A percentile compares a stretch with the other conserved stretches of the same genome.
Evolutionary conservation across 176 grass and related monocot species (phyloP).

Genomic region (maize (Zea mays)): Zm-B73-REFERENCE-NAM-5.0 NC_050096.1:14600001-14600500

Average conservation of each 20-base stretch:
- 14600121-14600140: constrained; percentile 34
- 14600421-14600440: constrained; percentile 40
- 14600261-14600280: constrained; percentile 71
- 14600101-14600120: constrained; percentile 36
- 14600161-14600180: not conserved
- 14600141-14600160: not conserved
- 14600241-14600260: constrained; percentile 57
- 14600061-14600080: constrained; percentile 26
- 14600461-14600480: constrained; percentile 64
- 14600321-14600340: constrained; percentile 72
- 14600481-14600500: constrained; percentile 50
- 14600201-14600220: constrained; percentile 30
- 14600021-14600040: constrained; percentile 32
- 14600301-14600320: constrained; percentile 70
- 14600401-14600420: constrained; percentile 51
- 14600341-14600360: constrained; percentile 43
- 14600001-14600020: constrained; percentile 17
- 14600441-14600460: constrained; percentile 53
- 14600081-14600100: not conserved
- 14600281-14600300: constrained; percentile 80
- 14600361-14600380: constrained; percentile 45
- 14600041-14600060: constrained; percentile 41
- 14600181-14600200: not conserved
- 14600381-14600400: constrained; percentile 65
- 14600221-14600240: constrained; percentile 11